Evolutionary conservation across 208 protist genomes (phyloP).

Genomic region (Tritrichomonas musculus): DNA sequence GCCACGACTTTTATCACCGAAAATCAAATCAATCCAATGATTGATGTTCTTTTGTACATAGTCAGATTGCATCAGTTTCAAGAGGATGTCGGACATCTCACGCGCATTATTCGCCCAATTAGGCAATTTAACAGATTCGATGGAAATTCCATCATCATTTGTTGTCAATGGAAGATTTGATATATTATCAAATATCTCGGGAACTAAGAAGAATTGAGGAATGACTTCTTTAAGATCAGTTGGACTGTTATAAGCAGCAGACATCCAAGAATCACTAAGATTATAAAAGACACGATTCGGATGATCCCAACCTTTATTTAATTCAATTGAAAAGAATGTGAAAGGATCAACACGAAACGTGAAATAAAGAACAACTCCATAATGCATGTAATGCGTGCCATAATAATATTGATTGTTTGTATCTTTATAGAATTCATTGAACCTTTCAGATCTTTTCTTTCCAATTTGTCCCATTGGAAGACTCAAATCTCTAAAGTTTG

Average conservation of each 20-base stretch:
- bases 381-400: slow-evolving; percentile 8
- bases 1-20: background rate
- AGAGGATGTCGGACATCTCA: background rate
- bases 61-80: background rate
- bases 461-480: background rate
- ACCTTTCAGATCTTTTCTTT: background rate
- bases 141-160: background rate
- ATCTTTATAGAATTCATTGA: background rate
- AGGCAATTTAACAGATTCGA: background rate
- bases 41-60: background rate
- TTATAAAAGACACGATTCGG: background rate
- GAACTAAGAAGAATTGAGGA: background rate
- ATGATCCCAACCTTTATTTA: slow-evolving; percentile 8
- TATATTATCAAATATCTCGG: background rate
- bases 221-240: background rate
- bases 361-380: background rate
- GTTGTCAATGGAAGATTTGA: background rate
- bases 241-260: background rate
- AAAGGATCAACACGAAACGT: background rate
- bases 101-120: background rate
- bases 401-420: background rate
- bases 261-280: background rate
- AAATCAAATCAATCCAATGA: background rate
- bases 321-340: background rate
- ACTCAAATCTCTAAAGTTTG: background rate